Evolutionary conservation across 331 rosid genomes (phyloP).

Genomic region (Acacia pycnantha): DNA sequence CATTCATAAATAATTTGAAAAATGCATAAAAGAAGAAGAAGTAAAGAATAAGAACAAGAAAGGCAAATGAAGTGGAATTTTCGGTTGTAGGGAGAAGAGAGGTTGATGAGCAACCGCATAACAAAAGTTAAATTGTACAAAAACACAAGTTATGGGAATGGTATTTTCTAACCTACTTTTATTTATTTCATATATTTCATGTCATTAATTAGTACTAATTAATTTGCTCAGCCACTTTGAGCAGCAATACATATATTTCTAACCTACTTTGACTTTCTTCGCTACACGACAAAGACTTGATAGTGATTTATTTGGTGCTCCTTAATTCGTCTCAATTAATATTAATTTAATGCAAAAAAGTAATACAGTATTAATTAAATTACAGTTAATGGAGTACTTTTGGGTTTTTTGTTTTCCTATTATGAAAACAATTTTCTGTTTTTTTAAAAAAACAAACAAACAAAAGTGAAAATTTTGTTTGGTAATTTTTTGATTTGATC

Average conservation of each 20-base stretch:
- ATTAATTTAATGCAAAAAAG: too few relatives aligned
- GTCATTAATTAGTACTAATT: not conserved
- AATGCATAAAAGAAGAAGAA: not conserved
- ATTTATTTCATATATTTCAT: not conserved
- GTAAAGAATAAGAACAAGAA: not conserved
- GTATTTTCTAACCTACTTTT: not conserved
- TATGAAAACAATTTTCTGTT: too few relatives aligned
- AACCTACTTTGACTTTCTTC: constrained; percentile 1
- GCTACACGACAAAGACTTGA: not conserved
- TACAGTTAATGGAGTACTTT: too few relatives aligned
- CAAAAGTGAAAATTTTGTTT: too few relatives aligned
- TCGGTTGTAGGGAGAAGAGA: not conserved
- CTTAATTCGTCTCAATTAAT: not conserved
- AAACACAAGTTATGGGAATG: not conserved
- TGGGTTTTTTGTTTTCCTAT: too few relatives aligned
- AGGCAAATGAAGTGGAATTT: not conserved
- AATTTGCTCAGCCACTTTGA: not conserved
- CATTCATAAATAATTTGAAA: not conserved
- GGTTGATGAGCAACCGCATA: not conserved
- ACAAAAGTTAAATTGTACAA: not conserved
- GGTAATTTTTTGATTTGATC: too few relatives aligned
- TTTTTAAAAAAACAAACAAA: too few relatives aligned
- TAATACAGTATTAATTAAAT: too few relatives aligned
- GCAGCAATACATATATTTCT: not conserved
- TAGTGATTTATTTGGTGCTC: not conserved